Evolutionary conservation across 108 stramenopile genomes (phyloP), one percentile per base, ranked within the genome.

Genomic region (Pseudonitzschia pungens): DNA sequence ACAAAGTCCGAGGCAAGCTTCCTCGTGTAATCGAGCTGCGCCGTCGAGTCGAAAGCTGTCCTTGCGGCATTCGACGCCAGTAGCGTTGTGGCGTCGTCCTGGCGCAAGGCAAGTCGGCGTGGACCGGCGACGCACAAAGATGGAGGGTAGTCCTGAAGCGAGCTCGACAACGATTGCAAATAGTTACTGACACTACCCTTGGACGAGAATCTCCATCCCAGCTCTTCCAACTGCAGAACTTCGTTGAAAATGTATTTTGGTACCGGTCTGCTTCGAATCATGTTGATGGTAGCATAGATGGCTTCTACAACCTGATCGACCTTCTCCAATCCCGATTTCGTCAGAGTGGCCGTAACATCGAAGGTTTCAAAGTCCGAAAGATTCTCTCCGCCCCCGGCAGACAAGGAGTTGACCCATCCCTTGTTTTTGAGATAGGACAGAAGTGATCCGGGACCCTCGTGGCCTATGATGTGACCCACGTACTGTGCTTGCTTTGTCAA

Each of bases 371-470:
- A 95, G 75, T 95, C 90, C 3, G 83, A 70, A 33, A 93, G 72
- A 53, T 95, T 90, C 21, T 64, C 43, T 48, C 71, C 67, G 21
- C 76, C 76, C 26, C 82, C 84, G 20, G 86, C 73, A 1, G 81
- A 81, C 27, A 96, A 56, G 1, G 84, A 78, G 75, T 90, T 93
- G n/a, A 88, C 93, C 88, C 87, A 92, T 42, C 90, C 88, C 50
- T 84, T 78, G 15, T 60, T 53, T 69, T 94, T 95, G 59, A 96
- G 62, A 59, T 89, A 92, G 26, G 92, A 89, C 0, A 95, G 73
- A 73, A 96, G 77, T 1, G 92, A 95, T 40, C 88, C 88, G 15
- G 85, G 87, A 48, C 93, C 93, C 74, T 96, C 96, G 74, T 96
- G 96, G 2, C 96, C 96, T 14, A 96, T 66, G 6, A 96, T 69